Evolutionary conservation across 495 filamentous ascomycete species (phyloP).

Genomic region (Penicillium samsonianum): DNA sequence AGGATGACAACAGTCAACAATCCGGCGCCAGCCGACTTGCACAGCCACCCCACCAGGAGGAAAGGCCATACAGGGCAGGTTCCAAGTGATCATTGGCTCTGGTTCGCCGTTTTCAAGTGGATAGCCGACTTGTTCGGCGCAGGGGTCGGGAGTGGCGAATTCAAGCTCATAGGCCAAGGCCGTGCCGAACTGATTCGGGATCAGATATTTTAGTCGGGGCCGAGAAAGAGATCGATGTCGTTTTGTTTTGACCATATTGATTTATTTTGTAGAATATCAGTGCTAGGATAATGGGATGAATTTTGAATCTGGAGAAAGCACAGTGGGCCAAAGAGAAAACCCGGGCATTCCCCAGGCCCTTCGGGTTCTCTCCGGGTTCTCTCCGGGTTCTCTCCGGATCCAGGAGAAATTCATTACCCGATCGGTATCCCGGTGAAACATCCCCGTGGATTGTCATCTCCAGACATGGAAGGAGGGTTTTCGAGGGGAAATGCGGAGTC

Average conservation of each 20-base stretch:
- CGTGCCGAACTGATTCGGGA: constrained; percentile 21
- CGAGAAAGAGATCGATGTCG: constrained; percentile 2
- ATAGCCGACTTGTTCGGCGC: constrained; percentile 19
- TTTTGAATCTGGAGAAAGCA: constrained; percentile 12
- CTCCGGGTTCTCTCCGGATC: constrained; percentile 1
- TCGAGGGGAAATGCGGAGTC: constrained; percentile 28
- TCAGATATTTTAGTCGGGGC: constrained; percentile 9
- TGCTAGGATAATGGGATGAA: not conserved
- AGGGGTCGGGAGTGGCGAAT: constrained; percentile 22
- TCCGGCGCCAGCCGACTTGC: constrained; percentile 24
- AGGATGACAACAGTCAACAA: constrained; percentile 2
- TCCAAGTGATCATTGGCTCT: constrained; percentile 22
- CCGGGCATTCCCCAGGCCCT: constrained; percentile 25
- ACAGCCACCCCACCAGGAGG: constrained; percentile 20
- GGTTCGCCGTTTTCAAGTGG: constrained; percentile 29
- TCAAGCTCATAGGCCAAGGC: not conserved
- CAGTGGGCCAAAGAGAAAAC: constrained; percentile 14
- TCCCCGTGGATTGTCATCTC: constrained; percentile 7
- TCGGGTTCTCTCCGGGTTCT: constrained; percentile 21
- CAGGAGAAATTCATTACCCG: constrained; percentile 16
- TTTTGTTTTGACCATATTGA: too few relatives aligned
- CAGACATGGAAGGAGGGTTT: constrained; percentile 1
- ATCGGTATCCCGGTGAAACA: constrained; percentile 27
- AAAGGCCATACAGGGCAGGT: constrained; percentile 23
- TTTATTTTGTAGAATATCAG: not conserved